phyloP scores from a whole-genome alignment of 805 yeast genomes.

The Grigorovia humatica region DNA sequence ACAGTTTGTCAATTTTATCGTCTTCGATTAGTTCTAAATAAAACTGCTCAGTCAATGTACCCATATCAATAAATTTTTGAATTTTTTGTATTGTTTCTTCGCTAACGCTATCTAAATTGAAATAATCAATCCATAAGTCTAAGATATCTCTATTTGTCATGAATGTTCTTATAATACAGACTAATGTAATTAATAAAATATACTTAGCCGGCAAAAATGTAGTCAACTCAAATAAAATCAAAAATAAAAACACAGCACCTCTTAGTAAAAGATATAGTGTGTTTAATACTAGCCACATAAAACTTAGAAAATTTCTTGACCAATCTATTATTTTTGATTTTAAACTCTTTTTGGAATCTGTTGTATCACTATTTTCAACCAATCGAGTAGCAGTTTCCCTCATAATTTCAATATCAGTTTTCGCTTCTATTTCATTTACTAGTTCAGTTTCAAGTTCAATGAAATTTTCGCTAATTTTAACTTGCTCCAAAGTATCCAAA shows the following conservation, averaged over 20 bases:
- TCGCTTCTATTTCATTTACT: conserved; percentile 9
- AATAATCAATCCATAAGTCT: conserved; percentile 20
- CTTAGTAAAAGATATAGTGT: conserved; percentile 15
- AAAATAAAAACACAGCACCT: conserved; percentile 14
- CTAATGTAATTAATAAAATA: conserved; percentile 8
- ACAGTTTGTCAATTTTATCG: neutral
- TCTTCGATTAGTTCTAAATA: neutral
- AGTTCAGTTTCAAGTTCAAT: conserved; percentile 12
- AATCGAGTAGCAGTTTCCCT: neutral
- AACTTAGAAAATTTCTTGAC: neutral
- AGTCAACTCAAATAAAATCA: conserved; percentile 14
- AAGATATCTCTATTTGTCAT: conserved; percentile 19
- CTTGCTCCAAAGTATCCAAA: conserved; percentile 10
- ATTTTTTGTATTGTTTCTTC: conserved; percentile 2
- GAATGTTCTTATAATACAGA: conserved; percentile 12
- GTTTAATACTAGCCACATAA: conserved; percentile 10
- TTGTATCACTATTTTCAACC: neutral
- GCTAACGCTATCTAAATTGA: conserved; percentile 8
- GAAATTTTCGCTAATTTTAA: conserved; percentile 6
- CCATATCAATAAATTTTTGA: neutral
- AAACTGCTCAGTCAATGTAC: neutral
- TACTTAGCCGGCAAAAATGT: conserved; percentile 11
- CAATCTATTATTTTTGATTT: neutral
- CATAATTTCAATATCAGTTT: conserved; percentile 3
- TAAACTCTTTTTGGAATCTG: neutral